phyloP scores from a whole-genome alignment of 306 rosid species.

The Aeschynomene evenia region DNA sequence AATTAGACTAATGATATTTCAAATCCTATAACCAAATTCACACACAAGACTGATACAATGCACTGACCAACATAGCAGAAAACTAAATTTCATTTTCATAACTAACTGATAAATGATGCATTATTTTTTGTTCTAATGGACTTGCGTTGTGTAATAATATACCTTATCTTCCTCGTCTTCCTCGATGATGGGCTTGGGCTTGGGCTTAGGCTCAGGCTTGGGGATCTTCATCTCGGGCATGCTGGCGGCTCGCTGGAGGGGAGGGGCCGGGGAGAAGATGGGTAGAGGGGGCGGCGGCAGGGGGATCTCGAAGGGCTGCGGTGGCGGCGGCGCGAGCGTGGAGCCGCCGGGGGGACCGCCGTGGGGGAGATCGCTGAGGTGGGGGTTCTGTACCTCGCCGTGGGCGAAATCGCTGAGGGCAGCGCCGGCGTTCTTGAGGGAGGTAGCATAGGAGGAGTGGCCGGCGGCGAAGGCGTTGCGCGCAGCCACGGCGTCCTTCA shows the following conservation, averaged over 20 bases:
- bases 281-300: constrained; percentile 71
- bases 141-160: background rate
- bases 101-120: background rate
- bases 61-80: background rate
- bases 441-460: constrained; percentile 65
- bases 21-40: too few relatives aligned
- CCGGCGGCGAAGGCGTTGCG: constrained; percentile 95
- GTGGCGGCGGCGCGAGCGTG: background rate
- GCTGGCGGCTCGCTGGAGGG: constrained; percentile 60
- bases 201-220: constrained; percentile 26
- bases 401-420: constrained; percentile 77
- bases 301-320: constrained; percentile 37
- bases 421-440: constrained; percentile 81
- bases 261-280: constrained; percentile 29
- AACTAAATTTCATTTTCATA: background rate
- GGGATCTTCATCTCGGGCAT: constrained; percentile 72
- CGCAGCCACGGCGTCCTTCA: constrained; percentile 67
- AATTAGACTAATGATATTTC: too few relatives aligned
- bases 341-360: background rate
- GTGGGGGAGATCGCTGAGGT: background rate
- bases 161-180: constrained; percentile 62
- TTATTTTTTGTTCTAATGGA: too few relatives aligned
- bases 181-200: constrained; percentile 38
- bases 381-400: constrained; percentile 57
- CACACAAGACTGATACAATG: background rate